These are phyloP conservation scores for Neoarthrinium moseri DNA, from an alignment of 2,329 filamentous ascomycete genomes.

Conservation along the genomic window DNA sequence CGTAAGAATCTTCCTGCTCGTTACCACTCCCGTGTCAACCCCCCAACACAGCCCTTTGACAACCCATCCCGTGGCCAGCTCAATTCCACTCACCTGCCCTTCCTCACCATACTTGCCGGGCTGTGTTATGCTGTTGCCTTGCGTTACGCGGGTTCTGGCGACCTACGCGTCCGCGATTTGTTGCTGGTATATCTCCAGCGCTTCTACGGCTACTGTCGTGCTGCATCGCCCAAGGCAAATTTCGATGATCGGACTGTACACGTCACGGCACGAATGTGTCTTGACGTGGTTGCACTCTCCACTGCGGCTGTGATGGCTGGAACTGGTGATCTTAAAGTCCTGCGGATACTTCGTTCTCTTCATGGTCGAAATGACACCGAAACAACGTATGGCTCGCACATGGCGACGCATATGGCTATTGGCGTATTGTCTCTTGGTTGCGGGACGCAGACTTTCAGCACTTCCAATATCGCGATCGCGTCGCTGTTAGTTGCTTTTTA, in stretches of 20 bases:
- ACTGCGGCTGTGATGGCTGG: constrained; percentile 92
- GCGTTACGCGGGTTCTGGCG: constrained; percentile 71
- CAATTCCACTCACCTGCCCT: constrained; percentile 80
- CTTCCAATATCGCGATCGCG: constrained; percentile 82
- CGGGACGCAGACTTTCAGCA: constrained; percentile 88
- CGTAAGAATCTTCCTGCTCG: constrained; percentile 67
- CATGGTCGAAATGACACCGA: constrained; percentile 84
- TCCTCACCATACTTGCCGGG: constrained; percentile 89
- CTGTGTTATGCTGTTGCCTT: constrained; percentile 79
- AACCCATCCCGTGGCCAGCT: constrained; percentile 39
- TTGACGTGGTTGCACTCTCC: constrained; percentile 81
- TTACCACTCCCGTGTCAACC: constrained; percentile 62
- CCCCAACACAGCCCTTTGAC: constrained; percentile 52
- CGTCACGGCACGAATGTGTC: constrained; percentile 84
- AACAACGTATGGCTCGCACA: constrained; percentile 88
- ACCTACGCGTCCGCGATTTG: constrained; percentile 72
- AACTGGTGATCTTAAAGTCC: constrained; percentile 82
- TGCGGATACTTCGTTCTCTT: constrained; percentile 80
- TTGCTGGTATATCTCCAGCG: constrained; percentile 83
- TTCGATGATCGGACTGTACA: constrained; percentile 86
- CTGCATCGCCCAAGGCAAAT: constrained; percentile 30
- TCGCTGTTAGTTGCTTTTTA: constrained; percentile 90
- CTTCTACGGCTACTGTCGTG: constrained; percentile 72
- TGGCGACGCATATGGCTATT: constrained; percentile 89
- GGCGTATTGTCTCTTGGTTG: constrained; percentile 89